A percentile compares a stretch with the other conserved stretches of the same genome.
Evolutionary conservation across 257 asterid genomes (phyloP).

Genomic region (Thymus quinquecostatus): DNA sequence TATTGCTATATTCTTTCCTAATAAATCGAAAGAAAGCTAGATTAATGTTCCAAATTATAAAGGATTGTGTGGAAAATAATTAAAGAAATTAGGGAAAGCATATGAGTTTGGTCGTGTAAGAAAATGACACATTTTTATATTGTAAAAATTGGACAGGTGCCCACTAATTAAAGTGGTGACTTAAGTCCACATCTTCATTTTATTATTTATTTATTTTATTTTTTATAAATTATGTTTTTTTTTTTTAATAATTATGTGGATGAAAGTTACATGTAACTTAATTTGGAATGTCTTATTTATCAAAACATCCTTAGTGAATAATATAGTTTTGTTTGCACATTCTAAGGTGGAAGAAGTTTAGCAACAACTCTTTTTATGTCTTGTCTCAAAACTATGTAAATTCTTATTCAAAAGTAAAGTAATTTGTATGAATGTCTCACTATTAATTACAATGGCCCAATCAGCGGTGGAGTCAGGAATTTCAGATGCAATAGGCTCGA

Average conservation of each 20-base stretch:
- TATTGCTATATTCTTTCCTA: background rate
- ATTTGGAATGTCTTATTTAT: background rate
- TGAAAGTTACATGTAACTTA: constrained; percentile 17
- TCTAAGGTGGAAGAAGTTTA: background rate
- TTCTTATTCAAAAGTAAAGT: background rate
- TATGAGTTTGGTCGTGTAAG: constrained; percentile 11
- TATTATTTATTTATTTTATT: background rate
- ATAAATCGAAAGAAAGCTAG: background rate
- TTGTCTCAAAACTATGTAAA: background rate
- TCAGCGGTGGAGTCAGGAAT: no score
- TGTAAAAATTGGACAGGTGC: constrained; percentile 5
- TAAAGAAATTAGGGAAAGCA: background rate
- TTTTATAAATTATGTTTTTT: background rate
- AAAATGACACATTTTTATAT: constrained; percentile 12
- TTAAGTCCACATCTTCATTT: constrained; percentile 25
- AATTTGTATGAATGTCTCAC: background rate
- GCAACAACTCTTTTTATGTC: background rate
- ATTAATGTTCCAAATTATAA: background rate
- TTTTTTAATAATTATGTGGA: background rate
- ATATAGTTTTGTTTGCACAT: background rate
- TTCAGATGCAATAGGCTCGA: no score
- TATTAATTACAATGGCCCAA: background rate
- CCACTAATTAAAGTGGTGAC: constrained; percentile 10
- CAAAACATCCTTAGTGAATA: background rate
- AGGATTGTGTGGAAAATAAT: background rate